phyloP scores from a whole-genome alignment of 805 yeast genomes.

The Metschnikowia bowlesiae region DNA sequence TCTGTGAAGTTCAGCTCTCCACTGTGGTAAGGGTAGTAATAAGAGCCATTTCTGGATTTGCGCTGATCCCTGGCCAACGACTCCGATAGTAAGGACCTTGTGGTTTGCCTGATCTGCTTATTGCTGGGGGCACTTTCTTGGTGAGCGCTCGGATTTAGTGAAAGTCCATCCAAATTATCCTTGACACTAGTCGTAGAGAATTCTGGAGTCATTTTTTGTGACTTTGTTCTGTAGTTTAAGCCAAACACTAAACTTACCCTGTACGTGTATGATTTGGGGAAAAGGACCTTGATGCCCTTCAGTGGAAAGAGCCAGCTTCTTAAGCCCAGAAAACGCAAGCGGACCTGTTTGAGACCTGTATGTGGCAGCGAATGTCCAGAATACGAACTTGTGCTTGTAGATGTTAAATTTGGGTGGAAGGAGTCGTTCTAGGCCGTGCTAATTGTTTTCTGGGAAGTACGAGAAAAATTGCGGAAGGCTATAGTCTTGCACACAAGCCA shows the following conservation, averaged over 20 bases:
- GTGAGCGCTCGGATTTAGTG: conserved; percentile 6
- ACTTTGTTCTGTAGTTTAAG: background rate
- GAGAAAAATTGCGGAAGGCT: conserved; percentile 3
- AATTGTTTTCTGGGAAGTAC: conserved; percentile 3
- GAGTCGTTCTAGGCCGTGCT: background rate
- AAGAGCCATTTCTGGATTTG: background rate
- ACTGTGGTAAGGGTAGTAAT: conserved; percentile 3
- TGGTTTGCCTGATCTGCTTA: conserved; percentile 7
- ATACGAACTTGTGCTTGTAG: background rate
- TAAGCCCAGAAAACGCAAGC: background rate
- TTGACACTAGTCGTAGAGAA: conserved; percentile 15
- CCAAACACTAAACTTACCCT: too few relatives aligned
- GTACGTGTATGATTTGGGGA: background rate
- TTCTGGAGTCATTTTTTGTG: conserved; percentile 10
- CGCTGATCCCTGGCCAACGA: conserved; percentile 24
- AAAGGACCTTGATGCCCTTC: background rate
- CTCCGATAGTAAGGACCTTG: conserved; percentile 24
- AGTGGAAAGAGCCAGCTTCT: background rate
- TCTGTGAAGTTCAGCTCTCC: conserved; percentile 20
- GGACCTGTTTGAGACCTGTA: background rate
- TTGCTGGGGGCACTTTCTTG: conserved; percentile 4
- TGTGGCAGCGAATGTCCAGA: background rate
- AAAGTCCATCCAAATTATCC: conserved; percentile 16
- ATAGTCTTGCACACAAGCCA: background rate
- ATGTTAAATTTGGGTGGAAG: background rate